phyloP scores from a whole-genome alignment of 371 early-diverging fungal species.

The Capniomyces stellatus region DNA sequence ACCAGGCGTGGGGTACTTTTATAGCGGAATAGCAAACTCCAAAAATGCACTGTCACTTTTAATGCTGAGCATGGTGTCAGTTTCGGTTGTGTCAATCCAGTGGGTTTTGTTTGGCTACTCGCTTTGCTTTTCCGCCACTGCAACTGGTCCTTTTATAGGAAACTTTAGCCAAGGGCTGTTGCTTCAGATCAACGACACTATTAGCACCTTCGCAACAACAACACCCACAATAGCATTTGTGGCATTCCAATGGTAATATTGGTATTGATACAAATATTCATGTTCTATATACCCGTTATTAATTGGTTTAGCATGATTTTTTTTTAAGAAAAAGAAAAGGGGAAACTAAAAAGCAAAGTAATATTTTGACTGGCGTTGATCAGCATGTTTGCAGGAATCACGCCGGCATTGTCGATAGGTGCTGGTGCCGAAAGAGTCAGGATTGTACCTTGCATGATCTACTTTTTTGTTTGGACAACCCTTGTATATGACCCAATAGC shows the following conservation, averaged over 20 bases:
- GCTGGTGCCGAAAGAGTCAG: slow-evolving; percentile 78
- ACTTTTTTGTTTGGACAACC: slow-evolving; percentile 84
- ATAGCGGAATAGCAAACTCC: slow-evolving; percentile 71
- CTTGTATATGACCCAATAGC: slow-evolving; percentile 74
- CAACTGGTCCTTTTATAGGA: slow-evolving; percentile 48
- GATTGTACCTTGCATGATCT: slow-evolving; percentile 65
- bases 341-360: too few relatives aligned
- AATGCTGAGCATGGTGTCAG: slow-evolving; percentile 41
- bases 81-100: slow-evolving; percentile 51
- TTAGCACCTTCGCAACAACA: slow-evolving; percentile 32
- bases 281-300: too few relatives aligned
- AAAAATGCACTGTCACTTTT: slow-evolving; percentile 64
- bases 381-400: slow-evolving; percentile 61
- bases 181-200: slow-evolving; percentile 31
- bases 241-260: slow-evolving; percentile 39
- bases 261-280: not conserved
- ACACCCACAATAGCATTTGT: slow-evolving; percentile 53
- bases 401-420: slow-evolving; percentile 81
- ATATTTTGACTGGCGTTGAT: too few relatives aligned
- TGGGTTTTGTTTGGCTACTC: slow-evolving; percentile 83
- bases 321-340: too few relatives aligned
- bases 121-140: slow-evolving; percentile 56
- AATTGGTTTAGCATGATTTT: too few relatives aligned
- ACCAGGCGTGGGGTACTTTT: slow-evolving; percentile 75
- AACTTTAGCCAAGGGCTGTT: slow-evolving; percentile 55